Percentiles rank a stretch among this genome's conserved stretches.
Evolutionary conservation across 75 land plant species (phyloP).

Genomic region (Picea glauca): DNA sequence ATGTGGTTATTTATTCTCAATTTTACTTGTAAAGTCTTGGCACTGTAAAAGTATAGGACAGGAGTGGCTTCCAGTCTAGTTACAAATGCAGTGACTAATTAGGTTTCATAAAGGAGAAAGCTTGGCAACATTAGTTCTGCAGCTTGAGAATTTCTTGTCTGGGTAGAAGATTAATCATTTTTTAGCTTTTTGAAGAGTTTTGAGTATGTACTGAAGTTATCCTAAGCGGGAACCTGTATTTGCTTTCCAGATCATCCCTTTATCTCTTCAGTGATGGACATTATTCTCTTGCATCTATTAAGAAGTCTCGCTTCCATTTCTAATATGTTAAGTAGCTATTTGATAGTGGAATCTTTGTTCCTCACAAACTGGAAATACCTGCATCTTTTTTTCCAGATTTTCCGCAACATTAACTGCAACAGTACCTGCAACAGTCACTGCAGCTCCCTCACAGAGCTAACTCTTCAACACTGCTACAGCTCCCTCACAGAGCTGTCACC

Average conservation of each 20-base stretch:
- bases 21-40: not conserved
- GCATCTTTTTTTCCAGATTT: not conserved
- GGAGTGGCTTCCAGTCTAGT: not conserved
- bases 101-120: not conserved
- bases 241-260: not conserved
- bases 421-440: not conserved
- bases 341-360: not conserved
- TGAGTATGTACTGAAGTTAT: not conserved
- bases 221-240: not conserved
- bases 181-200: not conserved
- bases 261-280: not conserved
- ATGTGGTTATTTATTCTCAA: not conserved
- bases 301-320: not conserved
- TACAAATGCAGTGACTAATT: not conserved
- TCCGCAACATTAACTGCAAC: not conserved
- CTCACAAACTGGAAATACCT: not conserved
- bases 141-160: conserved; percentile 1
- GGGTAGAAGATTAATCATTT: not conserved
- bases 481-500: no score
- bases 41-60: not conserved
- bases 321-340: not conserved
- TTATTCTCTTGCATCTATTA: not conserved
- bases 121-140: not conserved
- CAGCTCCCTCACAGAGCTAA: not conserved
- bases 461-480: no score